Evolutionary conservation across 306 rosid species (phyloP).

Genomic region (Lupinus albus): DNA sequence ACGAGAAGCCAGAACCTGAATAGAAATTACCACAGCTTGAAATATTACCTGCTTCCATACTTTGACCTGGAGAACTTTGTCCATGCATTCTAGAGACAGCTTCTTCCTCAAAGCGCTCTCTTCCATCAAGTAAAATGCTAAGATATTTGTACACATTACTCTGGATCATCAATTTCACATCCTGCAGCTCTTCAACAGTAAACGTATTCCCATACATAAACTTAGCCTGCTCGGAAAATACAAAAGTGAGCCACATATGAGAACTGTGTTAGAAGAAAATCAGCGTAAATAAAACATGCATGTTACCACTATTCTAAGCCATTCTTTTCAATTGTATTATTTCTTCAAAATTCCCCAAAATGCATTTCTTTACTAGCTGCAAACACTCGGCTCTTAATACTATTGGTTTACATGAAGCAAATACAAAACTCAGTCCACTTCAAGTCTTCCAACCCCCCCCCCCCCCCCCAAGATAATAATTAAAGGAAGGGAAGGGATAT

Average conservation of each 20-base stretch:
- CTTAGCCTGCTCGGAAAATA: constrained; percentile 69
- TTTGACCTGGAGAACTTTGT: constrained; percentile 50
- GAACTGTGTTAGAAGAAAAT: constrained; percentile 30
- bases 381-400: constrained; percentile 20
- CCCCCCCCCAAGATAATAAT: constrained; percentile 20
- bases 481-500: not conserved
- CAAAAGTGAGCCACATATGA: constrained; percentile 37
- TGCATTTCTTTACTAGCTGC: not conserved
- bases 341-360: constrained; percentile 2
- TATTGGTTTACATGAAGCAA: constrained; percentile 14
- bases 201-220: constrained; percentile 84
- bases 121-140: constrained; percentile 93
- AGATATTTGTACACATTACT: constrained; percentile 96
- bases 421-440: not conserved
- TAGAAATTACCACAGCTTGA: constrained; percentile 21
- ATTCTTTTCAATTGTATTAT: not conserved
- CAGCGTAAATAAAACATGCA: not conserved
- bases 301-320: constrained; percentile 2
- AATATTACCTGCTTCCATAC: constrained; percentile 56
- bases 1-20: not conserved
- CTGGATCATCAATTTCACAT: constrained; percentile 90
- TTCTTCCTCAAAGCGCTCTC: constrained; percentile 98
- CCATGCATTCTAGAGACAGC: constrained; percentile 56
- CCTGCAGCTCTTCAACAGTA: constrained; percentile 71
- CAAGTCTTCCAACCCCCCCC: constrained; percentile 20